Conservation (phyloP, 2,329 filamentous ascomycete genomes). For the Colletotrichum musicola region DNA sequence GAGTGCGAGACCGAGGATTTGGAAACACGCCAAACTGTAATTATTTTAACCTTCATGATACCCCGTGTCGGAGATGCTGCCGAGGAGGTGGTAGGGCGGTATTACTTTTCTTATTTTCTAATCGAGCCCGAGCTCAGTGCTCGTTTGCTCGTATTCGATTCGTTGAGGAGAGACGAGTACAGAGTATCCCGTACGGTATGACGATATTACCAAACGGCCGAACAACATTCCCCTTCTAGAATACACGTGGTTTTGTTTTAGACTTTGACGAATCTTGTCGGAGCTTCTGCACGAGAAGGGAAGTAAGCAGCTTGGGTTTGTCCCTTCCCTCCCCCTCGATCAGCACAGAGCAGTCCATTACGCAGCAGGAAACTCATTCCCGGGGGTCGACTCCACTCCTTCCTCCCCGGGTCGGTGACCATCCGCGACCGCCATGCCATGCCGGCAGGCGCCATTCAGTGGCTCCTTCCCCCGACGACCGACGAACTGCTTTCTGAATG, state of each 20-base stretch:
- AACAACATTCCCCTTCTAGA: conserved; percentile 14
- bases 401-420: conserved; percentile 22
- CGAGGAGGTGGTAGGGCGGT: not conserved
- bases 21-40: not conserved
- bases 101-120: conserved; percentile 23
- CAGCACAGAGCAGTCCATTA: conserved; percentile 18
- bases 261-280: conserved; percentile 10
- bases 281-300: not conserved
- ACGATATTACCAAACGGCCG: not conserved
- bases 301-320: not conserved
- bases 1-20: conserved; percentile 21
- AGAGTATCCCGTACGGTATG: not conserved
- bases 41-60: conserved; percentile 23
- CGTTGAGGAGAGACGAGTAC: not conserved
- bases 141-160: conserved; percentile 6
- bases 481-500: conserved; percentile 35
- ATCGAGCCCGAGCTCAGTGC: conserved; percentile 8
- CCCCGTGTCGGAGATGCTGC: conserved; percentile 21
- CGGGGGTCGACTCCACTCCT: not conserved
- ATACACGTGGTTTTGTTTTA: not conserved
- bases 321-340: not conserved
- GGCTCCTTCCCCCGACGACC: conserved; percentile 1
- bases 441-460: not conserved
- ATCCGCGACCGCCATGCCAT: conserved; percentile 23
- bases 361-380: conserved; percentile 28